Evolutionary conservation across 768 basidiomycete species (phyloP), one percentile per base, ranked within the genome.

Genomic region (Suillus variegatus): DNA sequence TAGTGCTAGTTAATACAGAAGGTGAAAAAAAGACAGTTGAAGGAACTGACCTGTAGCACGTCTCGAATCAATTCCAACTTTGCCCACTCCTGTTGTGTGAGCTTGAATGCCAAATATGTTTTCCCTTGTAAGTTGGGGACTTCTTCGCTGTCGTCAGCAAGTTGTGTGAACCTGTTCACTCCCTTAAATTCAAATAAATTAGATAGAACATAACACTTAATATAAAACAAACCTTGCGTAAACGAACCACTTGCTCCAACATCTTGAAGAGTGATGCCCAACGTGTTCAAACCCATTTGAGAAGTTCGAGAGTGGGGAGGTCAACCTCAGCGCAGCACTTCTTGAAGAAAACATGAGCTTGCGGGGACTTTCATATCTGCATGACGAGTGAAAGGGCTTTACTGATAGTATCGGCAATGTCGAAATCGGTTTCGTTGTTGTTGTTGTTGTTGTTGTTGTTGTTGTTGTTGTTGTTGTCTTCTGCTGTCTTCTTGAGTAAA

Each of bases 231-330:
- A 54, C 52, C 52, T 54, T 54, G 52, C 52, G 0, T 67, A 58
- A 43, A 74, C 55, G 16, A 38, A 66, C 66, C 62, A 49, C 32
- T 32, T 56, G 65, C 32, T 61, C 60, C 41, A 38, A 44, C 32
- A 40, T 44, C 4, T 38, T 43, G 41, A 70, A 71, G 65, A 76
- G 68, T 20, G 73, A 76, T n/a, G 69, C 74, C 76, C 76, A 78
- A 3, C 65, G 62, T 38, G 74, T 78, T 49, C 67, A 40, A 46
- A 77, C 62, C 72, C 72, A 78, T 61, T 70, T 70, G 36, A 77
- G 65, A 28, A 77, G 74, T 56, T 74, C 64, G 46, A 75, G 68
- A 14, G 60, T 20, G 13, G 58, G 62, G 20, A 52, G 2, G 16
- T 32, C 51, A 32, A 52, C 28, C 51, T 52, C 51, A 10, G 51